A percentile compares a stretch with the other conserved stretches of the same genome.
phyloP scores from a whole-genome alignment of 345 rosid genomes.

The Streptanthus diversifolius region DNA sequence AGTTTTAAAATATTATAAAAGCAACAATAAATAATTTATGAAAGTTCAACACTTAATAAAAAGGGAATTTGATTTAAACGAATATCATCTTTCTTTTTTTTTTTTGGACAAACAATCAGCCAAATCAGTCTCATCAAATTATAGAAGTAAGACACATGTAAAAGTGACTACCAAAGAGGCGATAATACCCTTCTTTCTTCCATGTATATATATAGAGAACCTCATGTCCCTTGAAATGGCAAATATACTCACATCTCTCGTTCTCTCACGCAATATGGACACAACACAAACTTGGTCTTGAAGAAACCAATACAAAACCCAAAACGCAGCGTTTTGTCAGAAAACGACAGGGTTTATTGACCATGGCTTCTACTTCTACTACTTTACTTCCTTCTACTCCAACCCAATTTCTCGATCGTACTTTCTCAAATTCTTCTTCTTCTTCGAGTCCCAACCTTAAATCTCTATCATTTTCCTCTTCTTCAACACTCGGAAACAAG shows the following conservation, averaged over 20 bases:
- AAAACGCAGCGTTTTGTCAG: constrained; percentile 17
- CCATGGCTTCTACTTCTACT: constrained; percentile 23
- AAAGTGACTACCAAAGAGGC: not conserved
- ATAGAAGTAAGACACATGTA: not conserved
- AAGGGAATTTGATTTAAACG: not conserved
- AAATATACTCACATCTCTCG: not conserved
- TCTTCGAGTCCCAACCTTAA: constrained; percentile 7
- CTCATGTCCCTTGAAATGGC: not conserved
- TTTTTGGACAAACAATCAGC: not conserved
- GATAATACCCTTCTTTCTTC: constrained; percentile 6
- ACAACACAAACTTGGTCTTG: constrained; percentile 30
- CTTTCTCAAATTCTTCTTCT: constrained; percentile 17
- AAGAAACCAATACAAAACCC: not conserved
- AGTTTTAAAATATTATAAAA: not conserved
- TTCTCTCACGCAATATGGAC: not conserved
- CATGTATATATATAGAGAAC: not conserved
- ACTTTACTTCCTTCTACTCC: constrained; percentile 14
- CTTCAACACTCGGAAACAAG: constrained; percentile 3
- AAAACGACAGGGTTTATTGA: not conserved
- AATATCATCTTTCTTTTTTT: not conserved
- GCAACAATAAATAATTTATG: not conserved
- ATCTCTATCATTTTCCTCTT: constrained; percentile 22
- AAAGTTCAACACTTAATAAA: not conserved
- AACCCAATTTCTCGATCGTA: not conserved
- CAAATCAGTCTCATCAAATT: not conserved